Conservation (phyloP, 352 stramenopile genomes). For the Hyaloperonospora brassicae region DNA sequence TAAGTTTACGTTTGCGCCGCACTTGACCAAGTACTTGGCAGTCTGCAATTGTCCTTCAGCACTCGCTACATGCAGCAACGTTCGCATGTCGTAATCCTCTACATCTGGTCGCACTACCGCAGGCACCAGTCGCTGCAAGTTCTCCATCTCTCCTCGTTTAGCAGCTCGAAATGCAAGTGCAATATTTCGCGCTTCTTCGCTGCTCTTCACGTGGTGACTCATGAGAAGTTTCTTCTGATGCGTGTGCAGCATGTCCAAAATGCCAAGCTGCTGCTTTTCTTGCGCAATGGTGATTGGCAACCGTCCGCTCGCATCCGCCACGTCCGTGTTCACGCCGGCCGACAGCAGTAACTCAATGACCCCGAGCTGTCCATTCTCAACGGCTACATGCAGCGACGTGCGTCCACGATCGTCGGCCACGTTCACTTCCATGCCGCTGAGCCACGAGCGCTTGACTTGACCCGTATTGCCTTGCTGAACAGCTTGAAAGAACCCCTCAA, state of each 20-base stretch:
- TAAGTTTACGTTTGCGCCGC: constrained; percentile 67
- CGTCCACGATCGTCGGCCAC: constrained; percentile 40
- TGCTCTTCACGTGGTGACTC: constrained; percentile 24
- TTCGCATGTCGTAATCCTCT: constrained; percentile 70
- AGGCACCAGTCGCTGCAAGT: constrained; percentile 47
- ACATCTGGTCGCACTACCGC: constrained; percentile 49
- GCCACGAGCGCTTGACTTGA: constrained; percentile 69
- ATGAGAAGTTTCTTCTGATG: constrained; percentile 48
- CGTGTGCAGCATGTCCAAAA: constrained; percentile 54
- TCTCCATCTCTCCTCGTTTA: constrained; percentile 42
- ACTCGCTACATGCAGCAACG: constrained; percentile 64
- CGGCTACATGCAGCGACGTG: constrained; percentile 69
- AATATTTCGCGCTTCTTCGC: constrained; percentile 36
- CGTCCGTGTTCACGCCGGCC: constrained; percentile 49
- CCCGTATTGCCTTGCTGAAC: constrained; percentile 60
- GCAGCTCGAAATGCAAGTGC: constrained; percentile 49
- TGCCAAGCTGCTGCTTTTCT: constrained; percentile 43
- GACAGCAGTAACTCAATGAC: constrained; percentile 74
- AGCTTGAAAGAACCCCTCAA: constrained; percentile 46
- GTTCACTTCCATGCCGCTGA: constrained; percentile 57
- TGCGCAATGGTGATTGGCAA: constrained; percentile 62
- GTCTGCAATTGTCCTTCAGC: constrained; percentile 53
- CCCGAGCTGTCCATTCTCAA: constrained; percentile 57
- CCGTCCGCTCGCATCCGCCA: constrained; percentile 45
- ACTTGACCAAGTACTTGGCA: constrained; percentile 57